Percentiles rank a stretch among this genome's conserved stretches.
Conservation (phyloP, 2,329 filamentous ascomycete genomes). For the Arachnomyces sp. region DNA sequence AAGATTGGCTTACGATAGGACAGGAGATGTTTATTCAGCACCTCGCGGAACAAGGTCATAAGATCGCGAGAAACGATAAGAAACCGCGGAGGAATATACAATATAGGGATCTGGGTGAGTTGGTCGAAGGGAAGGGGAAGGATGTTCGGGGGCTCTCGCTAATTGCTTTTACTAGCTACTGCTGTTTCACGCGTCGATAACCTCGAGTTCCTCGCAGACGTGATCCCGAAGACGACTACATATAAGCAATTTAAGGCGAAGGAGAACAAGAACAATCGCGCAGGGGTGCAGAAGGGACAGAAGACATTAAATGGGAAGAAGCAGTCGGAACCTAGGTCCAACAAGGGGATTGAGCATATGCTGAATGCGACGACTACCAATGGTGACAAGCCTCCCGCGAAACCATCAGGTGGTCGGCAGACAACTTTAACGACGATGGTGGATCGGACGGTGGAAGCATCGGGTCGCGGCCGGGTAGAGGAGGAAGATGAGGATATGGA, state of each 20-base stretch:
- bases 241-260: slow-evolving; percentile 71
- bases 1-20: slow-evolving; percentile 9
- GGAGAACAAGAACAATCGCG: slow-evolving; percentile 16
- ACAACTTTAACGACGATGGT: slow-evolving; percentile 10
- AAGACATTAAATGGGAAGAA: slow-evolving; percentile 27
- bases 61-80: slow-evolving; percentile 80
- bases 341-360: too few species aligned
- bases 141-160: too few species aligned
- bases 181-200: slow-evolving; percentile 85
- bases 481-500: slow-evolving; percentile 47
- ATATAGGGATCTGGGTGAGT: slow-evolving; percentile 81
- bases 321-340: slow-evolving; percentile 5
- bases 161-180: too few species aligned
- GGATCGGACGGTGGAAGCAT: slow-evolving; percentile 13
- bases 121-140: not conserved
- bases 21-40: slow-evolving; percentile 95
- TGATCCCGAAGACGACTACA: slow-evolving; percentile 77
- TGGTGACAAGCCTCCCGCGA: too few species aligned
- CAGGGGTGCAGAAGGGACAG: slow-evolving; percentile 31
- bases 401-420: too few species aligned
- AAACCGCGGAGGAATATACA: slow-evolving; percentile 92
- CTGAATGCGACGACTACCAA: too few species aligned
- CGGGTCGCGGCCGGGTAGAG: slow-evolving; percentile 16
- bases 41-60: slow-evolving; percentile 74
- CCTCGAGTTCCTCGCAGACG: slow-evolving; percentile 87